Evolutionary conservation across 495 filamentous ascomycete species (phyloP), one percentile per base, ranked within the genome.

Genomic region (Penicillium flavigenum): DNA sequence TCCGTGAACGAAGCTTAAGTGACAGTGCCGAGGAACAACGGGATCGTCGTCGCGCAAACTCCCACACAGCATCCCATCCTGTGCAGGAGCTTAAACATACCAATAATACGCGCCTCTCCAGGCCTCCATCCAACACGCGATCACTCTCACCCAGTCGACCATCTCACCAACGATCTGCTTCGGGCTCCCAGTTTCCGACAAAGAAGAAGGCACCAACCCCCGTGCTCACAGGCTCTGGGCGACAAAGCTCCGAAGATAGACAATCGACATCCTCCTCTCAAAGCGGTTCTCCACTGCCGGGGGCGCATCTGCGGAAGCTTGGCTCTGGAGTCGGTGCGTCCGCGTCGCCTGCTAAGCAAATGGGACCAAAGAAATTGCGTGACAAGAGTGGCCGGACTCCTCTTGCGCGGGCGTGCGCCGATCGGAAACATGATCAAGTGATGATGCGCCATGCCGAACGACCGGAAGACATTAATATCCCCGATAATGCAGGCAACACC

Each of bases 401-500:
- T 24, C 80, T 96, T 29, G 91, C 90, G n/a, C 81, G 89, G 59
- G 92, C 90, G 26, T 91, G 89, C 65, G 88, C 90, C 4, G 82
- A 85, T 56, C 87, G 88, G 50, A 88, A 91, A 63, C 76, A 87
- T 51, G 88, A 93, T 14, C 73, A 72, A 11, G 88, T 87, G 11
- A 88, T 86, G 63, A 75, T 79, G 47, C 79, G 88, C 54, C 77
- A 90, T 32, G 77, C 84, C 5, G 88, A 93, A 63, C 85, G 89
- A 22, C 91, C 89, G 3, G 87, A 92, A 50, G 90, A 96, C 72
- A 74, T 98, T 50, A 89, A 98, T 69, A 81, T 91, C 48, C 84
- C 89, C 42, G 95, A 98, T 65, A 91, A 96, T 71, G 95, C 93
- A 12, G 90, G 89, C 22, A 97, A 98, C 67, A 92, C 92, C 8